These are phyloP conservation scores for Tieghemiomyces parasiticus DNA, from an alignment of 192 early-diverging fungal genomes.

Conservation along the genomic window DNA sequence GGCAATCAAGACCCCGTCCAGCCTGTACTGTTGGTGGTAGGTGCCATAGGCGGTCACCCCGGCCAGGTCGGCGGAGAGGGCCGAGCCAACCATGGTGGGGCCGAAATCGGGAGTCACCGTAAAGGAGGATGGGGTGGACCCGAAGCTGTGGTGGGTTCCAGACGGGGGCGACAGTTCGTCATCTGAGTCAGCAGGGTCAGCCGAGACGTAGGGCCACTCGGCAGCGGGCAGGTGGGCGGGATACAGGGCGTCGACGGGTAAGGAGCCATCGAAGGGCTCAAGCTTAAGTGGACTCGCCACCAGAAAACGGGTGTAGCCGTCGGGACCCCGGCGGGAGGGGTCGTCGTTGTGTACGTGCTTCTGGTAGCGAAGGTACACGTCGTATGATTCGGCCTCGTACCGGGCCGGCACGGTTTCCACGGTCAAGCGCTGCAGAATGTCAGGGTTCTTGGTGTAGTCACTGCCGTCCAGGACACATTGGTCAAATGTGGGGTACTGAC, in stretches of 20 bases:
- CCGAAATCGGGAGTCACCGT: constrained; percentile 2
- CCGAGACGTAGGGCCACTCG: background rate
- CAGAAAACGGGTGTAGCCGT: constrained; percentile 49
- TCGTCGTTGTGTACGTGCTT: constrained; percentile 62
- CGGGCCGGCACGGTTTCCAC: constrained; percentile 34
- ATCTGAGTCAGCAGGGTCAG: constrained; percentile 1
- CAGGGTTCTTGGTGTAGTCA: constrained; percentile 1
- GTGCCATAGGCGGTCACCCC: constrained; percentile 42
- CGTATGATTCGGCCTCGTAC: constrained; percentile 58
- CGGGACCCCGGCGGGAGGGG: constrained; percentile 27
- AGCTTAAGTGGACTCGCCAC: constrained; percentile 52
- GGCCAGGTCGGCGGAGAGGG: constrained; percentile 10
- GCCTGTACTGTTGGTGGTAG: constrained; percentile 86
- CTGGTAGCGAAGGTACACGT: constrained; percentile 74
- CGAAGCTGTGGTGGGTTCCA: background rate
- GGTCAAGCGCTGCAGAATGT: constrained; percentile 5
- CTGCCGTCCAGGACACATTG: constrained; percentile 9
- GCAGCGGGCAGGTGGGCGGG: background rate
- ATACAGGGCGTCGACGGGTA: background rate
- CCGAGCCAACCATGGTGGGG: constrained; percentile 5
- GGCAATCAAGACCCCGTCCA: constrained; percentile 67
- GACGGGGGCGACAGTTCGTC: background rate
- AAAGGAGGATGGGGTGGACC: background rate
- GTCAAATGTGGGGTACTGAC: background rate
- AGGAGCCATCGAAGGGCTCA: constrained; percentile 14